Conservation (phyloP, 2,329 filamentous ascomycete genomes). For the Fusarium bactridioides region DNA sequence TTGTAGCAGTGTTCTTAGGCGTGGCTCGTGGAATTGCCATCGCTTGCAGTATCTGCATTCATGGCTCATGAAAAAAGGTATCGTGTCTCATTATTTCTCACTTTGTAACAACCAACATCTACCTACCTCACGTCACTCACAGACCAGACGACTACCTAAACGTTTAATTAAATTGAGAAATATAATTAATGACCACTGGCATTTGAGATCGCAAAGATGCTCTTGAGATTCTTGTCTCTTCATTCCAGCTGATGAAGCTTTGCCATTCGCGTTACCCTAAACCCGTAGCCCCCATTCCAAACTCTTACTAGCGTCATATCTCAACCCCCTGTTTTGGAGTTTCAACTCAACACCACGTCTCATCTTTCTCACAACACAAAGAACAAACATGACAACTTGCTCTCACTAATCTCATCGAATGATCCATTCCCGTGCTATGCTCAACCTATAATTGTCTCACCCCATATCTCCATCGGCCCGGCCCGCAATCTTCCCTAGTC, state of each 20-base stretch:
- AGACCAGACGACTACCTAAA: too few species aligned
- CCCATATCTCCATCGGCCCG: background rate
- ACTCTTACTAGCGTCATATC: constrained; percentile 21
- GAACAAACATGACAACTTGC: background rate
- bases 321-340: constrained; percentile 14
- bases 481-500: background rate
- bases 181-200: background rate
- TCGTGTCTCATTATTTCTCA: too few species aligned
- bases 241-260: background rate
- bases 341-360: constrained; percentile 35
- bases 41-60: too few species aligned
- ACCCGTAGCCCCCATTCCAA: constrained; percentile 24
- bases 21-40: too few species aligned
- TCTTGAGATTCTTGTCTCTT: background rate
- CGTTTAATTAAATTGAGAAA: too few species aligned
- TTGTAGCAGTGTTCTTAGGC: background rate
- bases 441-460: background rate
- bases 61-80: too few species aligned
- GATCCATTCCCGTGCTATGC: background rate
- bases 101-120: too few species aligned
- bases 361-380: constrained; percentile 20
- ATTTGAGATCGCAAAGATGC: background rate
- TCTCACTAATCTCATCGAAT: background rate
- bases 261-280: constrained; percentile 14
- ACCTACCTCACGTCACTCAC: too few species aligned